Conservation (phyloP, 345 rosid genomes). For the Hypericum perforatum region DNA sequence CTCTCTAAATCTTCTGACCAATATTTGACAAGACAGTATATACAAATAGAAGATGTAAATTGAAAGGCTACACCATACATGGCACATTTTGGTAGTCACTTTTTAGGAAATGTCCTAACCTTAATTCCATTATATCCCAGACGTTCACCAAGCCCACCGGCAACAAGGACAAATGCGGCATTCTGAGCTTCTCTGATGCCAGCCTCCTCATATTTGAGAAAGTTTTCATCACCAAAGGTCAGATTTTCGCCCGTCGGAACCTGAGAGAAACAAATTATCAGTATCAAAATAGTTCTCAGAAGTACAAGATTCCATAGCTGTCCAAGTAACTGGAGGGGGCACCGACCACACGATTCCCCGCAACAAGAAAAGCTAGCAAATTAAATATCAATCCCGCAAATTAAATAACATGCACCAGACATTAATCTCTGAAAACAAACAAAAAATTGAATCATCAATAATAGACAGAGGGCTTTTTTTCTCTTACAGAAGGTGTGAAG, state of each 20-base stretch:
- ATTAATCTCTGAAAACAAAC: no score
- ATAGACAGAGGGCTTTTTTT: not conserved
- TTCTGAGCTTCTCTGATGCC: conserved; percentile 75
- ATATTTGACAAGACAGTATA: no score
- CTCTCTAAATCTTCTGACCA: no score
- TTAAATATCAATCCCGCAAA: no score
- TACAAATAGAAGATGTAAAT: not conserved
- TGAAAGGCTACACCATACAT: not conserved
- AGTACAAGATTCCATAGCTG: not conserved
- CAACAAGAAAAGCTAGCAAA: no score
- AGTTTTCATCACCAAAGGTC: conserved; percentile 52
- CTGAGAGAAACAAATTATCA: conserved; percentile 23
- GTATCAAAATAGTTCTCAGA: not conserved
- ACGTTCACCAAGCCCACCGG: conserved; percentile 98
- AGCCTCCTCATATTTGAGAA: conserved; percentile 57
- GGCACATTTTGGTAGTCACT: not conserved
- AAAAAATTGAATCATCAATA: no score
- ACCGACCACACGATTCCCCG: no score
- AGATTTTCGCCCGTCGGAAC: conserved; percentile 84
- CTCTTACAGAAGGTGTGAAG: conserved; percentile 78
- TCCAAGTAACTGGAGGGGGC: not conserved
- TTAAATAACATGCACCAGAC: no score
- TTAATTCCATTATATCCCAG: conserved; percentile 98
- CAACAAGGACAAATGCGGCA: conserved; percentile 92
- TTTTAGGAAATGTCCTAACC: conserved; percentile 31